Base-by-base conservation (phyloP, 2,329 filamentous ascomycete genomes). In the Orbilia javanica region DNA sequence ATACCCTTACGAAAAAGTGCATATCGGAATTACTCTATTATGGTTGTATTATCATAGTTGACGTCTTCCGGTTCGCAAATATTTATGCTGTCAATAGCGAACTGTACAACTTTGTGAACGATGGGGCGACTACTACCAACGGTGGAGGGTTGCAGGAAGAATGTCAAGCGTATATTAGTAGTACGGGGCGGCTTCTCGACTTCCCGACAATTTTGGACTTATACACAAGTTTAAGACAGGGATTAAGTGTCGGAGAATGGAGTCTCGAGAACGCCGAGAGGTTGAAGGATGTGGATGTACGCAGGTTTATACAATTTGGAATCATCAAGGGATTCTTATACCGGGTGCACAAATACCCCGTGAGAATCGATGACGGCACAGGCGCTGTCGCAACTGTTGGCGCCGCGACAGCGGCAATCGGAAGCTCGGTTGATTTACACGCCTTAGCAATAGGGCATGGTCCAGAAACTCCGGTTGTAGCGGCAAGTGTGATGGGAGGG, bases 251-350 rank as follows among this genome's bases (percentile, higher is more conserved):
- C 11, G 92, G 92, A 82, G 92, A 95, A 83, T 98, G 94, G 93
- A 90, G 96, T 80, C 88, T 92, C 74, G 87, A 90, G 34, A 92
- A 97, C 84, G 88, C 90, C 80, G 89, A 91, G 46, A 85, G 92
- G 44, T 87, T 97, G 7, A 86, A 88, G 11, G 91, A 91, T 82
- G 90, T 99, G 72, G 96, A 99, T 83, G 90, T 97, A 69, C 90
- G 96, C 11, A 91, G 96, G 29, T 91, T 99, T 79, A 93, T 98
- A 79, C 96, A 97, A 75, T 99, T 98, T 82, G 96, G 95, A 72
- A 89, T 97, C 75, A 97, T 98, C 84, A 98, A 98, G 85, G 94
- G 95, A 15, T 92, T 96, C 81, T 85, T 99, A 25, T 97, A 97
- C 84, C 90, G 96, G 36, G 91, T 97, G 46, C 93, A 98, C 85